Percentiles rank a stretch among this genome's conserved stretches.
Evolutionary conservation across 257 asterid genomes (phyloP).

Genomic region (Penstemon eatonii): DNA sequence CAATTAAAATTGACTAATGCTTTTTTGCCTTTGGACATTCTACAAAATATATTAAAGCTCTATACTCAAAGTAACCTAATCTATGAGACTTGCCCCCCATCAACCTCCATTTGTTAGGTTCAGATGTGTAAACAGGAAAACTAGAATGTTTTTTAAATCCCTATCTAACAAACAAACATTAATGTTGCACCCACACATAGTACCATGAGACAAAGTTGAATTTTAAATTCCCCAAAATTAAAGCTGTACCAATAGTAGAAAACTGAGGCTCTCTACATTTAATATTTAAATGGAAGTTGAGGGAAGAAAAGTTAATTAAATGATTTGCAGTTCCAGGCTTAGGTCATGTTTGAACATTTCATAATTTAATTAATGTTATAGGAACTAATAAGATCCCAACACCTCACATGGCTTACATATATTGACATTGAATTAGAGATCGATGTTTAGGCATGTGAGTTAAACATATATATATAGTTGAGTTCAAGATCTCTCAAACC

Average conservation of each 20-base stretch:
- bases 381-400: slow-evolving; percentile 45
- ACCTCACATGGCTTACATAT: slow-evolving; percentile 60
- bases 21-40: slow-evolving; percentile 27
- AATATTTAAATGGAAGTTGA: slow-evolving; percentile 22
- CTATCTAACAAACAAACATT: slow-evolving; percentile 21
- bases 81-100: slow-evolving; percentile 23
- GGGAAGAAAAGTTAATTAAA: background rate
- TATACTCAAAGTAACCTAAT: slow-evolving; percentile 15
- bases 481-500: slow-evolving; percentile 2
- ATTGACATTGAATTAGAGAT: slow-evolving; percentile 30
- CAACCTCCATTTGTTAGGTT: slow-evolving; percentile 26
- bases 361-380: slow-evolving; percentile 45
- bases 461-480: background rate
- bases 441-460: slow-evolving; percentile 2
- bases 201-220: slow-evolving; percentile 12
- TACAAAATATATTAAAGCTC: slow-evolving; percentile 32
- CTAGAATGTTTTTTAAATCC: slow-evolving; percentile 26
- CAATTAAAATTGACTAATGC: slow-evolving; percentile 12
- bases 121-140: slow-evolving; percentile 16
- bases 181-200: too few relatives aligned
- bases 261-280: slow-evolving; percentile 23
- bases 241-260: slow-evolving; percentile 34
- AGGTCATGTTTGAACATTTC: slow-evolving; percentile 48
- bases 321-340: slow-evolving; percentile 44
- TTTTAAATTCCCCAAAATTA: slow-evolving; percentile 21